These are phyloP conservation scores for Umbelopsis isabellina DNA, from an alignment of 192 early-diverging fungal genomes.

Conservation along the genomic window DNA sequence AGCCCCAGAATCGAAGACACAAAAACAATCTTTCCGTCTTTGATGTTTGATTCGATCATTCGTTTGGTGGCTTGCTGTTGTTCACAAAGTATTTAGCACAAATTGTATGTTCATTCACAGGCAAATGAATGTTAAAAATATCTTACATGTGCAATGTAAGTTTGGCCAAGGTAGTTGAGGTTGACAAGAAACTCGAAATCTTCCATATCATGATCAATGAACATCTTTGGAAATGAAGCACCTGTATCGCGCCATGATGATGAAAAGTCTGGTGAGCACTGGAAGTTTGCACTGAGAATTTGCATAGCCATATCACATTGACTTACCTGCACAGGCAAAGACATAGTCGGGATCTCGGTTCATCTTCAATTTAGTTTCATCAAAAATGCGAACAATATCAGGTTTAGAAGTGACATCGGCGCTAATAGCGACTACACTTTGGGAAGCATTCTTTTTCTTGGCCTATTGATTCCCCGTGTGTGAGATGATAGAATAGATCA, in stretches of 20 bases:
- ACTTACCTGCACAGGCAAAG: slow-evolving; percentile 59
- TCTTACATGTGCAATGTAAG: slow-evolving; percentile 68
- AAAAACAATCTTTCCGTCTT: slow-evolving; percentile 66
- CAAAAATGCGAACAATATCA: slow-evolving; percentile 57
- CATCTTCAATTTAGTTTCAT: slow-evolving; percentile 54
- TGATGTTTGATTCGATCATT: slow-evolving; percentile 59
- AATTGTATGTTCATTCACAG: not conserved
- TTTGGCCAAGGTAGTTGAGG: slow-evolving; percentile 69
- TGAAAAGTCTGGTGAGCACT: not conserved
- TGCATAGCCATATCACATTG: no score
- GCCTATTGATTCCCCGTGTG: not conserved
- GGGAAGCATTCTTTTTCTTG: slow-evolving; percentile 24
- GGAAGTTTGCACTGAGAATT: no score
- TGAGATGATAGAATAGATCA: not conserved
- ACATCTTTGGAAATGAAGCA: slow-evolving; percentile 60
- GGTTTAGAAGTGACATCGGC: slow-evolving; percentile 65
- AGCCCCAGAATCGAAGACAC: slow-evolving; percentile 71
- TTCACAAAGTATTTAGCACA: not conserved
- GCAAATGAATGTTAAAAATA: not conserved
- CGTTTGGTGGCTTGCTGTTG: slow-evolving; percentile 57
- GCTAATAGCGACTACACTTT: slow-evolving; percentile 56
- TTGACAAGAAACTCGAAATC: slow-evolving; percentile 61
- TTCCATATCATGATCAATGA: slow-evolving; percentile 61
- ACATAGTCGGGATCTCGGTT: slow-evolving; percentile 58
- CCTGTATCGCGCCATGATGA: slow-evolving; percentile 21